Percentiles rank a stretch among this genome's conserved stretches.
Conservation (phyloP, 306 rosid species). For the Benincasa hispida region DNA sequence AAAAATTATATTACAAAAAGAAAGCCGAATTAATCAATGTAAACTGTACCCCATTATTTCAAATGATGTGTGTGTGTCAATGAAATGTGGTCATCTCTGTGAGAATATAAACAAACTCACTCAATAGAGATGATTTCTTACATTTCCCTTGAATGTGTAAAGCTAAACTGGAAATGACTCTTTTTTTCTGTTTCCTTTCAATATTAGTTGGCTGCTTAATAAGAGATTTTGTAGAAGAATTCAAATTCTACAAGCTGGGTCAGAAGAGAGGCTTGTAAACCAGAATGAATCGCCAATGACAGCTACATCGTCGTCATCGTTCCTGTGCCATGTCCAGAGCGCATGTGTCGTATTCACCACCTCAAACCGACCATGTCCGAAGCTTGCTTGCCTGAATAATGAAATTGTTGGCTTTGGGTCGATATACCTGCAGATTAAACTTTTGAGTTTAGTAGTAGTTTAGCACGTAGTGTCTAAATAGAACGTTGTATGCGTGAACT, state of each 20-base stretch:
- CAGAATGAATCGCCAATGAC: slow-evolving; percentile 36
- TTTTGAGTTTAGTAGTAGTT: background rate
- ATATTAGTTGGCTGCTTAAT: background rate
- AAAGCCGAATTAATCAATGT: too few relatives aligned
- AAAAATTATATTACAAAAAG: too few relatives aligned
- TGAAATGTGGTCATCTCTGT: background rate
- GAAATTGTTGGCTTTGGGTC: slow-evolving; percentile 65
- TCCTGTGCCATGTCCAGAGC: slow-evolving; percentile 64
- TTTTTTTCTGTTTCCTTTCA: background rate
- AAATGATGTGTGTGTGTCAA: too few relatives aligned
- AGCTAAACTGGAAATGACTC: background rate
- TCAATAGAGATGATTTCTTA: background rate
- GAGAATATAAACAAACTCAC: background rate
- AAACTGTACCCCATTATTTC: too few relatives aligned
- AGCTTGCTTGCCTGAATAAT: slow-evolving; percentile 62
- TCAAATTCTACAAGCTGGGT: slow-evolving; percentile 34
- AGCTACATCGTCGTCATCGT: slow-evolving; percentile 30
- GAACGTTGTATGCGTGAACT: background rate
- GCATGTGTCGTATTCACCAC: slow-evolving; percentile 60
- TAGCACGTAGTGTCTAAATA: background rate
- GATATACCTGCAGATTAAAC: slow-evolving; percentile 18
- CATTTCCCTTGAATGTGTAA: background rate
- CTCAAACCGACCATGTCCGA: slow-evolving; percentile 61
- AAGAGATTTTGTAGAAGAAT: background rate
- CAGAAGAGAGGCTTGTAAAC: slow-evolving; percentile 35